A percentile compares a stretch with the other conserved stretches of the same genome.
These are phyloP conservation scores for Sugiyamaella lignohabitans DNA, from an alignment of 805 yeast genomes.

Conservation along the genomic window DNA sequence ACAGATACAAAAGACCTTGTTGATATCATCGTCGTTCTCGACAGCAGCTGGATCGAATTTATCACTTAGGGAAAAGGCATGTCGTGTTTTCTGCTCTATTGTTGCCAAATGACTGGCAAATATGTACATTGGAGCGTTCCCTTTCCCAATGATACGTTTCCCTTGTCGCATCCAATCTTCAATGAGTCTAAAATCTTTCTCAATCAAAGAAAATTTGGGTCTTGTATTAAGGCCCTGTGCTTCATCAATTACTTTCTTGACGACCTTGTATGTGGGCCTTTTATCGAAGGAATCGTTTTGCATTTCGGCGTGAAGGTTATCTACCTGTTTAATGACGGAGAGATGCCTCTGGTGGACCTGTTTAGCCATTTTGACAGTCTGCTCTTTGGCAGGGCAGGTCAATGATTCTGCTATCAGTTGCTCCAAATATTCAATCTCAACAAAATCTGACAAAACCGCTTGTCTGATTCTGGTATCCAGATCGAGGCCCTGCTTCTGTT, in stretches of 20 bases:
- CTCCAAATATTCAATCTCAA: slow-evolving; percentile 10
- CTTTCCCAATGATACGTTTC: slow-evolving; percentile 33
- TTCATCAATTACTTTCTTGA: slow-evolving; percentile 24
- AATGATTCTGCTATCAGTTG: slow-evolving; percentile 12
- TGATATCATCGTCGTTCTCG: slow-evolving; percentile 36
- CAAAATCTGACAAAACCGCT: slow-evolving; percentile 12
- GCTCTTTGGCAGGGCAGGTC: slow-evolving; percentile 12
- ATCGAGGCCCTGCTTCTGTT: slow-evolving; percentile 18
- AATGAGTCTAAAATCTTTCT: slow-evolving; percentile 22
- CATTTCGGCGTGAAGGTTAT: slow-evolving; percentile 18
- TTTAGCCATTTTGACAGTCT: slow-evolving; percentile 20
- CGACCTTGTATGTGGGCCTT: slow-evolving; percentile 31
- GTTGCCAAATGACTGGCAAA: slow-evolving; percentile 26
- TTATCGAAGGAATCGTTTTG: slow-evolving; percentile 30
- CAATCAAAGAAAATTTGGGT: slow-evolving; percentile 21
- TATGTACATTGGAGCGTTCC: slow-evolving; percentile 30
- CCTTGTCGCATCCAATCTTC: slow-evolving; percentile 37
- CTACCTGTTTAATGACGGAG: slow-evolving; percentile 16
- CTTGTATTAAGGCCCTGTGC: slow-evolving; percentile 17
- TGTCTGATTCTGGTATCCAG: slow-evolving; percentile 24
- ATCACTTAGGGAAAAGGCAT: slow-evolving; percentile 14
- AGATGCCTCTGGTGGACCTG: slow-evolving; percentile 13
- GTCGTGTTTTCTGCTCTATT: slow-evolving; percentile 19
- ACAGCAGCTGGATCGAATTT: slow-evolving; percentile 41
- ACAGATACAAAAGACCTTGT: slow-evolving; percentile 40